Evolutionary conservation across 768 basidiomycete species (phyloP).

Genomic region (Suillus occidentalis): DNA sequence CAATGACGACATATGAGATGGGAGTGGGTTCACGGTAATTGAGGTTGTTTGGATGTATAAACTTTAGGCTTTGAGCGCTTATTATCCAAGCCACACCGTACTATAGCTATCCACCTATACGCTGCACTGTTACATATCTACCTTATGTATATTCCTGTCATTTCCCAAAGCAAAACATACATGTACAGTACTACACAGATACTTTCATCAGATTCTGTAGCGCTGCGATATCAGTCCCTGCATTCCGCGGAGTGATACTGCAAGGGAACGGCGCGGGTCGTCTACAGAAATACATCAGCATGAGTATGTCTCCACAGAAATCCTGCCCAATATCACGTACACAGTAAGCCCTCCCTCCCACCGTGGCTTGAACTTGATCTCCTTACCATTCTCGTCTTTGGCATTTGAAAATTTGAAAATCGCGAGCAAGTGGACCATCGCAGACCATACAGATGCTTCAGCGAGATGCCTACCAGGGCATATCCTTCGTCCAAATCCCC

Average conservation of each 20-base stretch:
- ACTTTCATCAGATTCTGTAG: not conserved
- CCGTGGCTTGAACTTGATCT: constrained; percentile 19
- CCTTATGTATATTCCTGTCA: not conserved
- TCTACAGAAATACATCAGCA: not conserved
- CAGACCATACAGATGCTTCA: constrained; percentile 24
- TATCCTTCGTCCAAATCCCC: constrained; percentile 31
- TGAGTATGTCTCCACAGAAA: not conserved
- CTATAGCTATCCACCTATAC: too few species aligned
- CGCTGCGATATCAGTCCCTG: not conserved
- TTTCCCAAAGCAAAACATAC: not conserved
- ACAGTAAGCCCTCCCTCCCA: constrained; percentile 6
- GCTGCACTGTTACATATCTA: too few species aligned
- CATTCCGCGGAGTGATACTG: not conserved
- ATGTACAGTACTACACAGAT: not conserved
- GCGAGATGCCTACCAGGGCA: constrained; percentile 31
- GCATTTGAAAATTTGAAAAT: constrained; percentile 18
- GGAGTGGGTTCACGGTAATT: not conserved
- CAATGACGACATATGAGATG: constrained; percentile 9
- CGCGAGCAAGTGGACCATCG: constrained; percentile 19
- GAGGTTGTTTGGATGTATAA: not conserved
- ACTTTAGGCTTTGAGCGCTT: too few species aligned
- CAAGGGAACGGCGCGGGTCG: not conserved
- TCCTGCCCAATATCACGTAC: constrained; percentile 14
- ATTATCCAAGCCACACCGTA: too few species aligned
- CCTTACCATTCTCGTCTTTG: constrained; percentile 19